phyloP scores from a whole-genome alignment of 2,329 filamentous ascomycete species.

The Zelopaecilomyces penicillatus region DNA sequence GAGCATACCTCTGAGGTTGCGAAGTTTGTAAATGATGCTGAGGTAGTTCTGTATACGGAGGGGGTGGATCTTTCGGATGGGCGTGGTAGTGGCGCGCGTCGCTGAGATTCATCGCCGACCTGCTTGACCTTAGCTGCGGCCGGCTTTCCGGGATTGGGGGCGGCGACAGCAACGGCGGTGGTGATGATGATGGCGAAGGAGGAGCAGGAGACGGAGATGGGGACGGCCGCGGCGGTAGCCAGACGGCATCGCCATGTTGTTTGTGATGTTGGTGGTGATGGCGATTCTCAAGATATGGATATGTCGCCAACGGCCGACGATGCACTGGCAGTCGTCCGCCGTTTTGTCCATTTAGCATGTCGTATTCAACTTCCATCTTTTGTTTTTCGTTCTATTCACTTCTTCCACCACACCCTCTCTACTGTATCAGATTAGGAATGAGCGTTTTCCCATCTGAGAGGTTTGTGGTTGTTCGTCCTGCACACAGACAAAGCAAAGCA shows the following conservation, averaged over 20 bases:
- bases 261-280: background rate
- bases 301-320: background rate
- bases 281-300: background rate
- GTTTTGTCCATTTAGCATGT: background rate
- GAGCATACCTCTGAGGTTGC: background rate
- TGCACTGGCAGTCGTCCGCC: conserved; percentile 1
- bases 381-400: too few relatives aligned
- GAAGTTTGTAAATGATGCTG: background rate
- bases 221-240: too few relatives aligned
- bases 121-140: conserved; percentile 10
- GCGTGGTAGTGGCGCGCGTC: background rate
- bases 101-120: conserved; percentile 10
- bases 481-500: too few relatives aligned
- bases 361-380: background rate
- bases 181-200: background rate
- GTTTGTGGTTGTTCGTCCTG: too few relatives aligned
- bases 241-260: too few relatives aligned
- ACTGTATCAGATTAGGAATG: too few relatives aligned
- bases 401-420: too few relatives aligned
- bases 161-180: background rate
- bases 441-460: too few relatives aligned
- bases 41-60: background rate
- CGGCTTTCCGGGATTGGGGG: background rate
- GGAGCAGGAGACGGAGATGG: too few relatives aligned
- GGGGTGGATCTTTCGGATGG: background rate